Evolutionary conservation across 1,284 basidiomycete species (phyloP).

Genomic region (Macrocystidia cucumis): DNA sequence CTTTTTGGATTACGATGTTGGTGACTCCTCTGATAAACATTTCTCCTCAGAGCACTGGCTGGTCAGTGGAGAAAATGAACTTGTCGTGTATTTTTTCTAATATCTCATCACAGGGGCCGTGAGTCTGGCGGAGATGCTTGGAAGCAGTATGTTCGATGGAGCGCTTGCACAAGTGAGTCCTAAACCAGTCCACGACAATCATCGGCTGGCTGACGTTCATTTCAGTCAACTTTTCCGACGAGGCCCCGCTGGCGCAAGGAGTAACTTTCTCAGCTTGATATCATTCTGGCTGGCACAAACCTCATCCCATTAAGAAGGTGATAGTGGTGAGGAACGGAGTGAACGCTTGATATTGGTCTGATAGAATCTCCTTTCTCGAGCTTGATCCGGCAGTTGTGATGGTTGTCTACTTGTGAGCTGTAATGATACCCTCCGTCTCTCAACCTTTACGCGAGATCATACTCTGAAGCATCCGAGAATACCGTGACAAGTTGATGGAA

Average conservation of each 20-base stretch:
- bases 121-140: slow-evolving; percentile 96
- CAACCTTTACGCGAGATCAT: too few species aligned
- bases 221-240: slow-evolving; percentile 82
- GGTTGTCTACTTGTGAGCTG: too few species aligned
- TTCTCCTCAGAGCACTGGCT: slow-evolving; percentile 63
- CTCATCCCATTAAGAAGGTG: too few species aligned
- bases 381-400: too few species aligned
- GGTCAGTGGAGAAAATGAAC: slow-evolving; percentile 42
- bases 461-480: too few species aligned
- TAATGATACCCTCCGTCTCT: too few species aligned
- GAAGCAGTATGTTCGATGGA: slow-evolving; percentile 91
- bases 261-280: slow-evolving; percentile 67
- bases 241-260: slow-evolving; percentile 87
- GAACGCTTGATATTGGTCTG: too few species aligned
- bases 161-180: slow-evolving; percentile 67
- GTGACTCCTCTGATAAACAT: slow-evolving; percentile 10
- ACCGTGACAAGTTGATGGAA: too few species aligned
- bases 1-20: slow-evolving; percentile 11
- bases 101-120: slow-evolving; percentile 63
- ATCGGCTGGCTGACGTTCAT: slow-evolving; percentile 7
- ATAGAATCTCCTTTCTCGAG: too few species aligned
- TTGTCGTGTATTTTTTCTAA: slow-evolving; percentile 9
- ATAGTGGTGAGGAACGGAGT: too few species aligned
- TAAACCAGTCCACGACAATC: slow-evolving; percentile 6
- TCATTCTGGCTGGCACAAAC: too few species aligned